These are phyloP conservation scores for Magnusiomyces ingens DNA, from an alignment of 1,139 yeast genomes.

Conservation along the genomic window DNA sequence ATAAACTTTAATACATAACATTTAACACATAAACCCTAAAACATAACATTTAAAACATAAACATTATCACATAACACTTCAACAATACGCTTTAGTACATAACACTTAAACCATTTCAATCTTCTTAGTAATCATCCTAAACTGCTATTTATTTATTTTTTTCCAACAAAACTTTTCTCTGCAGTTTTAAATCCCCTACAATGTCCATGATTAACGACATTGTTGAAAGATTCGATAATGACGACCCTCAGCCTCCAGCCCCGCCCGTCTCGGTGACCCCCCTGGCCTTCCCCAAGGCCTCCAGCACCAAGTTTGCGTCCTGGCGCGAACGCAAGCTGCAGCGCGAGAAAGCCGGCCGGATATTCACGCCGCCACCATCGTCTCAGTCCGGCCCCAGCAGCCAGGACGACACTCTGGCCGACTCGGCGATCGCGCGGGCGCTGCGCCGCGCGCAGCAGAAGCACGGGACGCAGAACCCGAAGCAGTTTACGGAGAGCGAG, in stretches of 20 bases:
- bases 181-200: not conserved
- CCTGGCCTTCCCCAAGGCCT: not conserved
- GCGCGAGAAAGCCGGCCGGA: constrained; percentile 26
- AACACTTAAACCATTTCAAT: too few relatives aligned
- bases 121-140: too few relatives aligned
- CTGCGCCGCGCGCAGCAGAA: constrained; percentile 63
- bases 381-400: too few relatives aligned
- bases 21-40: too few relatives aligned
- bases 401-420: constrained; percentile 28
- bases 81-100: too few relatives aligned
- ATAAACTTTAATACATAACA: too few relatives aligned
- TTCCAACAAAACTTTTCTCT: too few relatives aligned
- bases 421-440: constrained; percentile 63
- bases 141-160: too few relatives aligned
- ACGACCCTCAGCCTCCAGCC: not conserved
- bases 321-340: constrained; percentile 19
- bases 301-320: not conserved
- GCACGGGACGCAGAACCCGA: constrained; percentile 61
- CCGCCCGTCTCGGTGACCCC: not conserved
- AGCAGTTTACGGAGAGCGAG: constrained; percentile 52
- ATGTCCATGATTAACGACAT: constrained; percentile 3
- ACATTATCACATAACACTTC: too few relatives aligned
- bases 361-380: too few relatives aligned
- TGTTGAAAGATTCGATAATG: not conserved
- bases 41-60: too few relatives aligned